Evolutionary conservation across 1,284 basidiomycete genomes (phyloP).

Genomic region (Cutaneotrichosporon mucoides): DNA sequence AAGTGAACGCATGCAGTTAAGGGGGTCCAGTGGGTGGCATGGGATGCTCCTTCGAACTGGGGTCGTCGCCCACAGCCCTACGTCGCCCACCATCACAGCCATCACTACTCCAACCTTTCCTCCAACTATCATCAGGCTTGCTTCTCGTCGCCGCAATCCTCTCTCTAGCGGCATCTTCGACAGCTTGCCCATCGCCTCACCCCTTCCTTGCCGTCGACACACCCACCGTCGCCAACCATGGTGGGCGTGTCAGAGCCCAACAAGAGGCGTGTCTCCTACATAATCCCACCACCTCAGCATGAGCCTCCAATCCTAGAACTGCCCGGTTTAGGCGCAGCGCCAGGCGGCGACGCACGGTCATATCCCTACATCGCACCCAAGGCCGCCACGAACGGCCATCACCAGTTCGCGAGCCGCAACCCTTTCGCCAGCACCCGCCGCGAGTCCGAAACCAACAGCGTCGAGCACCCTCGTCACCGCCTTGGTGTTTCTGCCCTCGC

Average conservation of each 20-base stretch:
- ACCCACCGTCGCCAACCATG: background rate
- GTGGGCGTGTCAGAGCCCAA: constrained; percentile 24
- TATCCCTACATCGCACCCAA: constrained; percentile 62
- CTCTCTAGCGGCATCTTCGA: no score
- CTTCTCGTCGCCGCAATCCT: no score
- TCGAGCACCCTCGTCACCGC: constrained; percentile 71
- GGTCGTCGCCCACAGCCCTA: no score
- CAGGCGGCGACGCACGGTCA: constrained; percentile 44
- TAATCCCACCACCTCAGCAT: constrained; percentile 68
- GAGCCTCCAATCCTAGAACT: constrained; percentile 58
- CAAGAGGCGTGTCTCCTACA: constrained; percentile 69
- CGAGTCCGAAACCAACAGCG: background rate
- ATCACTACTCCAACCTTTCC: no score
- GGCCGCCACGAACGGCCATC: constrained; percentile 21
- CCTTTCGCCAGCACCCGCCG: constrained; percentile 5
- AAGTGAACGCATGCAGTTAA: no score
- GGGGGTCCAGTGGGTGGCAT: no score
- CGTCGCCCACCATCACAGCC: no score
- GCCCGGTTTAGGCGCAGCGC: constrained; percentile 60
- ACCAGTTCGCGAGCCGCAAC: constrained; percentile 26
- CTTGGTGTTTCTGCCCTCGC: constrained; percentile 80
- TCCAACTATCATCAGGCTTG: no score
- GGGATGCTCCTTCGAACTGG: no score
- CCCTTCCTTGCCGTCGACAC: background rate
- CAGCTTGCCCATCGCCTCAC: no score